Percentiles rank a stretch among this genome's conserved stretches.
Evolutionary conservation across 345 rosid genomes (phyloP).

Genomic region (Pseudoturritis turrita): DNA sequence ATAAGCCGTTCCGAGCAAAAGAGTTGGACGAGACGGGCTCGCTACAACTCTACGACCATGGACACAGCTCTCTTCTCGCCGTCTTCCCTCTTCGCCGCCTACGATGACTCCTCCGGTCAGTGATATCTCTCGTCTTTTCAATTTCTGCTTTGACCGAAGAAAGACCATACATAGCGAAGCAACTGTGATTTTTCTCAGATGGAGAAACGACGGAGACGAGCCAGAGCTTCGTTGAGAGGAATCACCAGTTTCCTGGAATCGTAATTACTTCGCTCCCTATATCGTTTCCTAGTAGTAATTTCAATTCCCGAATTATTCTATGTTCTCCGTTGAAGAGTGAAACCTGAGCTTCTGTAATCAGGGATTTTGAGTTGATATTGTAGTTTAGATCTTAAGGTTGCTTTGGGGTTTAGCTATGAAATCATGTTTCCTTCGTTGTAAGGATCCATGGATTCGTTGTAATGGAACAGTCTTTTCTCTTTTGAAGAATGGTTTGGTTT

Average conservation of each 20-base stretch:
- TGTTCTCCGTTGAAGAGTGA: neutral
- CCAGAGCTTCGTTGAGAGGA: constrained; percentile 73
- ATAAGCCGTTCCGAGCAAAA: neutral
- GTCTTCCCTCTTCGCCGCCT: constrained; percentile 71
- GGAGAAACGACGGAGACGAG: constrained; percentile 41
- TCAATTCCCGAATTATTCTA: neutral
- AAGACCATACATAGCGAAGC: neutral
- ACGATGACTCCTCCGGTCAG: constrained; percentile 43
- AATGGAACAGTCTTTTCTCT: neutral
- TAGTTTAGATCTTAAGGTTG: neutral
- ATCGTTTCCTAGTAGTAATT: neutral
- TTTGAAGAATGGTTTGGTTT: too few species aligned
- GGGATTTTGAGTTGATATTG: neutral
- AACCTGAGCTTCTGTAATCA: neutral
- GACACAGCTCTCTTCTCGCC: constrained; percentile 97
- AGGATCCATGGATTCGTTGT: neutral
- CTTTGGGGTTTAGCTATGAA: neutral
- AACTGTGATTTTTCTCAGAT: constrained; percentile 23
- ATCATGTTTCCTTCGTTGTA: neutral
- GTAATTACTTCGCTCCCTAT: constrained; percentile 28
- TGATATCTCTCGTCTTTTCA: neutral
- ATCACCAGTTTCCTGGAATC: constrained; percentile 77
- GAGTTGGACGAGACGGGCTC: neutral
- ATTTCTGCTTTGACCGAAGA: neutral
- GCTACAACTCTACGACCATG: constrained; percentile 35